A percentile compares a stretch with the other conserved stretches of the same genome.
phyloP scores from a whole-genome alignment of 305 asterid genomes.

The Euphrasia arctica region DNA sequence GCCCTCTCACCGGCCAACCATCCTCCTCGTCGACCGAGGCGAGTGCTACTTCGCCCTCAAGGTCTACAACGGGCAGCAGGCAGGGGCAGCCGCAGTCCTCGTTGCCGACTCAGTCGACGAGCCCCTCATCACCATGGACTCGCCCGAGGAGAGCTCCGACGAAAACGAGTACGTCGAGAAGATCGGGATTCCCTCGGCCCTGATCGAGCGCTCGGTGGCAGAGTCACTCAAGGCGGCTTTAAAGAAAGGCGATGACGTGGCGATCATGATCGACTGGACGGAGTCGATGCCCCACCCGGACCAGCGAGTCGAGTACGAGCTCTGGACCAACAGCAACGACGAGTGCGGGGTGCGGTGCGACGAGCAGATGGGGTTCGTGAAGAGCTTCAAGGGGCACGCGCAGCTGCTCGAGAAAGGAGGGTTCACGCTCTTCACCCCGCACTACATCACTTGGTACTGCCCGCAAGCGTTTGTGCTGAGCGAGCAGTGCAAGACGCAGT shows the following conservation, averaged over 20 bases:
- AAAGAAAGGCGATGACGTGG: constrained; percentile 59
- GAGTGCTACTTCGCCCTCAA: constrained; percentile 87
- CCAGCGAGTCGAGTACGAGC: constrained; percentile 87
- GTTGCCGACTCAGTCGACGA: constrained; percentile 83
- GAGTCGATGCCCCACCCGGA: constrained; percentile 98
- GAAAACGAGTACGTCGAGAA: constrained; percentile 68
- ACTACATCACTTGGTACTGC: constrained; percentile 96
- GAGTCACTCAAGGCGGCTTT: constrained; percentile 50
- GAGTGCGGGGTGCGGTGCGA: constrained; percentile 93
- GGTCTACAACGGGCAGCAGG: constrained; percentile 84
- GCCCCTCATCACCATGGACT: constrained; percentile 84
- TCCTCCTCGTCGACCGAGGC: constrained; percentile 93
- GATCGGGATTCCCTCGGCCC: constrained; percentile 75
- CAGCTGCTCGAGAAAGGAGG: constrained; percentile 96
- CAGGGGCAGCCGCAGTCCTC: constrained; percentile 87
- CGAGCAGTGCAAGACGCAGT: constrained; percentile 96
- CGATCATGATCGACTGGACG: constrained; percentile 89
- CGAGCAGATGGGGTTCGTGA: constrained; percentile 82
- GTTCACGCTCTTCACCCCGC: constrained; percentile 87
- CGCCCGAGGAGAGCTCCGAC: constrained; percentile 73
- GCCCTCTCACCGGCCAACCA: constrained; percentile 53
- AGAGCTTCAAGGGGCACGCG: constrained; percentile 91
- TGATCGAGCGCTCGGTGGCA: constrained; percentile 59
- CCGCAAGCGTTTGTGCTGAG: constrained; percentile 82
- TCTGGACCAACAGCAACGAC: constrained; percentile 92